Percentiles rank a stretch among this genome's conserved stretches.
phyloP scores from a whole-genome alignment of 306 rosid species.

The Arachis hypogaea region DNA sequence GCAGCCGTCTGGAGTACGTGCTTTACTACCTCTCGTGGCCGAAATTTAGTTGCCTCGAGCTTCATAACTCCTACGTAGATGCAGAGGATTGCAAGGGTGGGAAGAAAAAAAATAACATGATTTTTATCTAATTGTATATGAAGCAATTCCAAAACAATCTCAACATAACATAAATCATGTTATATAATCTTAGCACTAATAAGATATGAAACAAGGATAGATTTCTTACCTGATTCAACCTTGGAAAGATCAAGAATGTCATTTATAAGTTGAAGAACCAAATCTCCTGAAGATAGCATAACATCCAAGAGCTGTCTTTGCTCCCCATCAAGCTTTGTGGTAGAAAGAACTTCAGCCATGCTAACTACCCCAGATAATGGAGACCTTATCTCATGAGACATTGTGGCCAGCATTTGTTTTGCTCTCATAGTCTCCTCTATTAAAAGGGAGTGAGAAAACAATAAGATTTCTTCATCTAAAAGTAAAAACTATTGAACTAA shows the following conservation, averaged over 20 bases:
- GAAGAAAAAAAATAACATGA: background rate
- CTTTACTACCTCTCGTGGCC: constrained; percentile 82
- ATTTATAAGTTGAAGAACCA: constrained; percentile 93
- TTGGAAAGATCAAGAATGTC: constrained; percentile 97
- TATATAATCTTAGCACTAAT: background rate
- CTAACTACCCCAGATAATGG: constrained; percentile 92
- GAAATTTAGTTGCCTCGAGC: constrained; percentile 86
- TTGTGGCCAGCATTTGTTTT: constrained; percentile 95
- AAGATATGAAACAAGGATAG: constrained; percentile 25
- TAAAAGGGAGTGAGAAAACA: constrained; percentile 7
- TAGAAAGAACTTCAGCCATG: constrained; percentile 92
- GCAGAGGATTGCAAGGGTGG: background rate
- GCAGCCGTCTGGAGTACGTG: constrained; percentile 95
- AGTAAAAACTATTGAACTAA: constrained; percentile 3
- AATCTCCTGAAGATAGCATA: constrained; percentile 92
- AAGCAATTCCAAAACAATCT: background rate
- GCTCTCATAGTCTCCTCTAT: constrained; percentile 98
- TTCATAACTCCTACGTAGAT: constrained; percentile 79
- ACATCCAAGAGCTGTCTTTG: constrained; percentile 82
- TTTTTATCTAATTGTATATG: constrained; percentile 2
- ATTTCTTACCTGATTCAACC: constrained; percentile 84
- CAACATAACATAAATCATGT: constrained; percentile 3
- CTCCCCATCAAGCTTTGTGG: constrained; percentile 79
- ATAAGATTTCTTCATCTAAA: constrained; percentile 28
- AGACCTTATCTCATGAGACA: constrained; percentile 97